phyloP scores from a whole-genome alignment of 2,329 filamentous ascomycete species.

The Cladobotryum protrusum region DNA sequence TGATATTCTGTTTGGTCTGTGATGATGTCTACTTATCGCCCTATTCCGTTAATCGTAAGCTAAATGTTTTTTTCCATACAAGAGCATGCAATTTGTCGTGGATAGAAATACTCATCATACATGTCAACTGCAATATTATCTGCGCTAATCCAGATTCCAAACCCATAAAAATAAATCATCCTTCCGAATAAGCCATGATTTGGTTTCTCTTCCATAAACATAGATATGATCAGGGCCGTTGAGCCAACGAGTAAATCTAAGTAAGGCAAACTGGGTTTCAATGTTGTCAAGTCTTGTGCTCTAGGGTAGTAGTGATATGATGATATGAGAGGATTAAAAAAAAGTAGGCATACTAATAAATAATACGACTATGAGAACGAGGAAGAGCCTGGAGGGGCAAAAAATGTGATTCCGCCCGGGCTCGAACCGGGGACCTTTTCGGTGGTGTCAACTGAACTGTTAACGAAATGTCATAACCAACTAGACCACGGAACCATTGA shows the following conservation, averaged over 20 bases:
- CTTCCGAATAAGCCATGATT: too few species aligned
- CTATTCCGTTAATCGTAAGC: background rate
- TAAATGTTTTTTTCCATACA: background rate
- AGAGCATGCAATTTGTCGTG: too few species aligned
- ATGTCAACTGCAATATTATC: too few species aligned
- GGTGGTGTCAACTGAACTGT: conserved; percentile 22
- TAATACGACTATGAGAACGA: background rate
- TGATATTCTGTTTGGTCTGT: background rate
- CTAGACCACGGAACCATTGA: conserved; percentile 32
- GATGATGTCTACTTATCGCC: background rate
- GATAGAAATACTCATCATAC: too few species aligned
- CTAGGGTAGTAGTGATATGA: background rate
- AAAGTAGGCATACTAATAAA: background rate
- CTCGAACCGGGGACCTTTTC: conserved; percentile 36
- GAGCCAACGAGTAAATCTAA: too few species aligned
- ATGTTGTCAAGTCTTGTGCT: background rate
- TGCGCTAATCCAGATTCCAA: too few species aligned
- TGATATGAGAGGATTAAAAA: background rate
- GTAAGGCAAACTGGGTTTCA: too few species aligned
- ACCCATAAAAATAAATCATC: too few species aligned
- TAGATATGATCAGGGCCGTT: background rate
- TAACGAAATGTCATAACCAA: conserved; percentile 36
- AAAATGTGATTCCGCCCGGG: conserved; percentile 31
- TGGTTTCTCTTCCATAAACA: too few species aligned
- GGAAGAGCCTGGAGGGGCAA: background rate